Evolutionary conservation across 2,329 filamentous ascomycete genomes (phyloP).

Genomic region (Alternaria solani): DNA sequence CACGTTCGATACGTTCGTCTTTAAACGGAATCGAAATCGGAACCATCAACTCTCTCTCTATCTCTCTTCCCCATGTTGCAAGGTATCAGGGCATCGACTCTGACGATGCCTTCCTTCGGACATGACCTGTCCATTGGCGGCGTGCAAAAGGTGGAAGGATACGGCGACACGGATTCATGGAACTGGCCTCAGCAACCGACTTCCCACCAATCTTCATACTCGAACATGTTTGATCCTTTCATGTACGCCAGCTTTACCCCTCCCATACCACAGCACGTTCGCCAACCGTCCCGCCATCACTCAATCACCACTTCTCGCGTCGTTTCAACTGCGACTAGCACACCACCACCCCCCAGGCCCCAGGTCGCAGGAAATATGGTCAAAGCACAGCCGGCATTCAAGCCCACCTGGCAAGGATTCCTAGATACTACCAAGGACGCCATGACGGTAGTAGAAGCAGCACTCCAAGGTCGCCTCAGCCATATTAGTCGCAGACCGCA

Average conservation of each 20-base stretch:
- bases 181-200: conserved; percentile 42
- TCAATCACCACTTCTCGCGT: conserved; percentile 43
- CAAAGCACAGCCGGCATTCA: conserved; percentile 56
- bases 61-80: conserved; percentile 46
- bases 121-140: conserved; percentile 44
- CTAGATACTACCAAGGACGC: conserved; percentile 77
- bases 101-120: conserved; percentile 49
- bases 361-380: conserved; percentile 41
- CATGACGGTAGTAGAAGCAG: conserved; percentile 80
- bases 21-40: conserved; percentile 14
- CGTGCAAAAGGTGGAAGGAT: conserved; percentile 46
- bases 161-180: conserved; percentile 43
- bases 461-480: conserved; percentile 71
- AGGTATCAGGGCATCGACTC: conserved; percentile 43
- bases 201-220: conserved; percentile 33
- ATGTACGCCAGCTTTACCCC: conserved; percentile 38
- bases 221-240: conserved; percentile 42
- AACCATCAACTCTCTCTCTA: background rate
- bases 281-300: conserved; percentile 38
- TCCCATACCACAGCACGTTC: conserved; percentile 31
- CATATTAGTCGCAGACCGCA: conserved; percentile 86
- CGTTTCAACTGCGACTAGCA: conserved; percentile 32
- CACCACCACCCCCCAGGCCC: conserved; percentile 41
- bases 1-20: conserved; percentile 8
- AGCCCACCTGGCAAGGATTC: conserved; percentile 73